phyloP scores from a whole-genome alignment of 371 early-diverging fungal genomes.

The Phascolomyces articulosus region DNA sequence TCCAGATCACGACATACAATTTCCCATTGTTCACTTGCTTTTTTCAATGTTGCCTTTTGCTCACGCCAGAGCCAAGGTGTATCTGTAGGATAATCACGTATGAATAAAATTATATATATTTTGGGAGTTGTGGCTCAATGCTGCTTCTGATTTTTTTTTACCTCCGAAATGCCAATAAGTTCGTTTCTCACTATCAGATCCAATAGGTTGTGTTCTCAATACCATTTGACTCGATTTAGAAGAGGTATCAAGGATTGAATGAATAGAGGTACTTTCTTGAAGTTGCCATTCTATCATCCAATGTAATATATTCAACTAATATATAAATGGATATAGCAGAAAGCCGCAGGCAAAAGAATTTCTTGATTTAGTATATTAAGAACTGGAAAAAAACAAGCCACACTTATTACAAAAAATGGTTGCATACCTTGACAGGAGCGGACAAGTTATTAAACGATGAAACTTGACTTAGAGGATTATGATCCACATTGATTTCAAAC shows the following conservation, averaged over 20 bases:
- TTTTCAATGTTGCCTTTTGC: conserved; percentile 22
- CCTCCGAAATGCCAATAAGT: conserved; percentile 47
- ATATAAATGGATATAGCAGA: not conserved
- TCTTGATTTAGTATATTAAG: not conserved
- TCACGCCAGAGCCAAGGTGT: conserved; percentile 40
- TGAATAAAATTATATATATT: not conserved
- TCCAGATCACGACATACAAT: conserved; percentile 22
- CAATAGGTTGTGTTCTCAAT: conserved; percentile 19
- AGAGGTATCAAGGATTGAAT: conserved; percentile 22
- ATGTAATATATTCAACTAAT: conserved; percentile 33
- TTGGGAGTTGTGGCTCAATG: not conserved
- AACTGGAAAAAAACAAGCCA: not conserved
- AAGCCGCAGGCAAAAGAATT: too few species aligned
- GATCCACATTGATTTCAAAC: conserved; percentile 29
- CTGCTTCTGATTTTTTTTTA: not conserved
- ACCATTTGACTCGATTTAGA: conserved; percentile 2
- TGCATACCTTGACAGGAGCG: not conserved
- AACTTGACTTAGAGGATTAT: conserved; percentile 30
- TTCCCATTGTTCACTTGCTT: conserved; percentile 30
- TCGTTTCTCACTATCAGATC: conserved; percentile 31
- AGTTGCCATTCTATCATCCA: conserved; percentile 50
- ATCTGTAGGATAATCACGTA: conserved; percentile 9
- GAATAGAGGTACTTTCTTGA: conserved; percentile 38
- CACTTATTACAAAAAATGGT: not conserved
- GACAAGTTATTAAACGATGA: not conserved